Base-by-base conservation (phyloP, 129 eudicot species). In the Rutidosis leptorrhynchoides region DNA sequence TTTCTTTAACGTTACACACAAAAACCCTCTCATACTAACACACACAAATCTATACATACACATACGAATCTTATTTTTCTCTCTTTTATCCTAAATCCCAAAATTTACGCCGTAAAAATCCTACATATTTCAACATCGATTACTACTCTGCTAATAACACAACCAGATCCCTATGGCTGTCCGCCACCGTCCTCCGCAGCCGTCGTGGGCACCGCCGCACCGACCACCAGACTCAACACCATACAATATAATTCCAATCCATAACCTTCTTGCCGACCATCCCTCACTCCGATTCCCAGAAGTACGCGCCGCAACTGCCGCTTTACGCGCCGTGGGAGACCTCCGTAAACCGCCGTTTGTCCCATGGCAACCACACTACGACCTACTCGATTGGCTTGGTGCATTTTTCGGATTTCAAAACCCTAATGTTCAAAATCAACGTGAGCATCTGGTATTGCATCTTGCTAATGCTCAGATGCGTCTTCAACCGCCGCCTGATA, bases 381-480 rank as follows among this genome's bases (percentile, higher is more conserved):
- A 90, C 88, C 85, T 90, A 46, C 69, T 90, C 28, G 95, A 90
- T 76, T 90, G 97, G 97, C 92, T 90, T 7, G 92, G 87, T 22
- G 29, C 74, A 17, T 90, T 90, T 82, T 90, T 90, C 74, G 95
- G 97, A 8, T 90, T 90, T 70, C 97, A 90, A 48, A 29, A 40
- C 57, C 81, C 79, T 29, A 90, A 83, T 45, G 87, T 90, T 19
- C 26, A 60, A 2, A 90, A 90, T 70, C 97, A 90, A 60, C 71
- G 97, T 30, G 97, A 90, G 42, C 97, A 90, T 75, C 64, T 90
- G 0, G 87, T 90, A 15, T 85, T 90, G 28, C 97, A 87, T 58
- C 80, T 90, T 19, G 74, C 95, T 49, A 90, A 90, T 42, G 79
- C 86, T 25, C 97, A 90, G 83, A 90, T 90, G 95, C 95, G 95